Base-by-base conservation (phyloP, 2,329 filamentous ascomycete genomes). In the Cercospora brassicicola region DNA sequence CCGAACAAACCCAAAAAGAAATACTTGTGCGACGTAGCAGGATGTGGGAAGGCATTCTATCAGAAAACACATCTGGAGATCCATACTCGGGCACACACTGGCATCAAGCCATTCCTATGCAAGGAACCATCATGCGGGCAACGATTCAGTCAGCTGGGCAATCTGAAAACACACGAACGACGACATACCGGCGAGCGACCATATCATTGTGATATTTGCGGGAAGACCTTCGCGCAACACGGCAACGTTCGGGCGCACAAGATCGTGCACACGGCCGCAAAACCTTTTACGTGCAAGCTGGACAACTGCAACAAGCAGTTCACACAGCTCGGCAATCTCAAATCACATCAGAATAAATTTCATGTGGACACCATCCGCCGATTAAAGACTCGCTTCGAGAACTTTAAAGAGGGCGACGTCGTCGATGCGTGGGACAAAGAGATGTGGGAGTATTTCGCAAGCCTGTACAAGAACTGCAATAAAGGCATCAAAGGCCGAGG, bases 401-500 rank as follows among this genome's bases (percentile, higher is more conserved):
- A 84, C 42, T 83, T 89, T 66, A 80, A 82, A 39, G 86, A 89
- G 63, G 84, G 84, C n/a, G 87, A 90, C 42, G 82, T 84, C 4
- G 87, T 94, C n/a, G 83, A 83, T 10, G 83, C 86, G 0, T 85
- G 89, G 42, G 92, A 97, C 75, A 89, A 87, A 69, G 90, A 93
- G 68, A 84, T 97, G 61, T 93, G 91, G 83, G 87, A 91, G 73
- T 96, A 97, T 81, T 95, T 98, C 77, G 87, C 89, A 3, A 86
- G 86, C 0, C 84, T 97, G n/a, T 97, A 97, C 85, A 97, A 96
- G 84, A 96, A 98, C 81, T 94, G 91, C 81, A 98, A 98, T 86
- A 97, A 97, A 80, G 95, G 95, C 1, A 97, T 98, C 84, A 98
- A 97, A 81, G 95, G 95, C 10, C 89, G 95, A 56, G 95, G 95